Conservation (phyloP, 176 grass and related monocot genomes). For the Eleusine indica region DNA sequence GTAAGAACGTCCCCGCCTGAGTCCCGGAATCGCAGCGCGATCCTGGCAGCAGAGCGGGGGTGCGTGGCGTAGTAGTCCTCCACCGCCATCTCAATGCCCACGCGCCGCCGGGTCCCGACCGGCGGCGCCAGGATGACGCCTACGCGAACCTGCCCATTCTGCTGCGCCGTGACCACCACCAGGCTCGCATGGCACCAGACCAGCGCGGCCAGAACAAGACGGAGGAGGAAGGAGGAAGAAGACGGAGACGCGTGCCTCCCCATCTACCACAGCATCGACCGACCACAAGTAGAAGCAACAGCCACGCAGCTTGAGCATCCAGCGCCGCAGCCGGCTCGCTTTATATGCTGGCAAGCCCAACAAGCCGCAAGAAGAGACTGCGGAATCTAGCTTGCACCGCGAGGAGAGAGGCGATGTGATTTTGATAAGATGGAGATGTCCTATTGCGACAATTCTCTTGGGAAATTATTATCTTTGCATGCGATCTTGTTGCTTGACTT, state of each 20-base stretch:
- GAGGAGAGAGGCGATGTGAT: not conserved
- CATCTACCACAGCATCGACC: not conserved
- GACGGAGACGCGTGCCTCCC: not conserved
- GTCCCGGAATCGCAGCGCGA: constrained; percentile 48
- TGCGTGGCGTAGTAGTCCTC: constrained; percentile 66
- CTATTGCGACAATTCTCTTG: not conserved
- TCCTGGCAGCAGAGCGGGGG: constrained; percentile 32
- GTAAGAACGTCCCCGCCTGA: constrained; percentile 40
- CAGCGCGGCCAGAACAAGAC: constrained; percentile 1
- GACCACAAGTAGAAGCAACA: not conserved
- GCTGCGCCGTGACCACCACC: constrained; percentile 40
- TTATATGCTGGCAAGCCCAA: constrained; percentile 1
- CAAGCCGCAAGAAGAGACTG: not conserved
- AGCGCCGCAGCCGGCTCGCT: not conserved
- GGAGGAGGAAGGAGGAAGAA: not conserved
- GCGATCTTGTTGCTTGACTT: constrained; percentile 20
- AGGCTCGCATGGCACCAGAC: not conserved
- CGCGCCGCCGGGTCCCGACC: constrained; percentile 30
- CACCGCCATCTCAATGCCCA: constrained; percentile 55
- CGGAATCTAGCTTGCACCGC: not conserved
- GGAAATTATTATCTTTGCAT: not conserved
- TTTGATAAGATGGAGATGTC: not conserved
- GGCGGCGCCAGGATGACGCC: constrained; percentile 50
- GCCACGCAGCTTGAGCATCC: not conserved
- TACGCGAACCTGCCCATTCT: constrained; percentile 41